Percentiles rank a stretch among this genome's conserved stretches.
phyloP scores from a whole-genome alignment of 208 protist species.

The Leishmania major region DNA sequence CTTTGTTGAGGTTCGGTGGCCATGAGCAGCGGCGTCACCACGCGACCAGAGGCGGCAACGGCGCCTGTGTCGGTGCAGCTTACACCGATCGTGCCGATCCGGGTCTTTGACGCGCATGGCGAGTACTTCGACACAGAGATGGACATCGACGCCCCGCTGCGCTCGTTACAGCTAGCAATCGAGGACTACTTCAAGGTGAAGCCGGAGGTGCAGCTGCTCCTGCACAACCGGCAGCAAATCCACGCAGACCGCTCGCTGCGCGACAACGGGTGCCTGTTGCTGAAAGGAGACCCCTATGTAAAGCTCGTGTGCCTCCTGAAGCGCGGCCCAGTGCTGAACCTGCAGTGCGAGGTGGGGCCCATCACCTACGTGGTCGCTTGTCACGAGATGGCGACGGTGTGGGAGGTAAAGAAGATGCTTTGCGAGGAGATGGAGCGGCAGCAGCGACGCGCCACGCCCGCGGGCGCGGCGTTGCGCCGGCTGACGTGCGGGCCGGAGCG shows the following conservation, averaged over 20 bases:
- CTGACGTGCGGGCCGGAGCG: conserved; percentile 48
- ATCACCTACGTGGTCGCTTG: conserved; percentile 53
- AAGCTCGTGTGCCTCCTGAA: conserved; percentile 70
- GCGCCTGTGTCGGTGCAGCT: conserved; percentile 62
- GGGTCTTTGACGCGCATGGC: conserved; percentile 70
- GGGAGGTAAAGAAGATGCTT: conserved; percentile 76
- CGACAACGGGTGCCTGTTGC: conserved; percentile 79
- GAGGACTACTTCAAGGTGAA: conserved; percentile 88
- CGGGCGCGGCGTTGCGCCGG: not conserved
- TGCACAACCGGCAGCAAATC: conserved; percentile 80
- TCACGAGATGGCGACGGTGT: conserved; percentile 60
- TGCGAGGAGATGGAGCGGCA: conserved; percentile 47
- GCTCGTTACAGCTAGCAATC: conserved; percentile 69
- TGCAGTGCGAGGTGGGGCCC: conserved; percentile 48
- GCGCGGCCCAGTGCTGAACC: conserved; percentile 71
- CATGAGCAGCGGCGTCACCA: conserved; percentile 4
- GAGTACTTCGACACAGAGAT: conserved; percentile 89
- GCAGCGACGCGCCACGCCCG: conserved; percentile 11
- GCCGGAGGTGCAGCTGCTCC: conserved; percentile 74
- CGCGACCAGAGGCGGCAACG: not conserved
- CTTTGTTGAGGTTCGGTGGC: not conserved
- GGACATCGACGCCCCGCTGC: conserved; percentile 72
- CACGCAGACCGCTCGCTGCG: conserved; percentile 57
- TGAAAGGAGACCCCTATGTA: conserved; percentile 88
- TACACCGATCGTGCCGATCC: conserved; percentile 68